Conservation (phyloP, 2,329 filamentous ascomycete genomes). For the Aspergillus alliaceus region DNA sequence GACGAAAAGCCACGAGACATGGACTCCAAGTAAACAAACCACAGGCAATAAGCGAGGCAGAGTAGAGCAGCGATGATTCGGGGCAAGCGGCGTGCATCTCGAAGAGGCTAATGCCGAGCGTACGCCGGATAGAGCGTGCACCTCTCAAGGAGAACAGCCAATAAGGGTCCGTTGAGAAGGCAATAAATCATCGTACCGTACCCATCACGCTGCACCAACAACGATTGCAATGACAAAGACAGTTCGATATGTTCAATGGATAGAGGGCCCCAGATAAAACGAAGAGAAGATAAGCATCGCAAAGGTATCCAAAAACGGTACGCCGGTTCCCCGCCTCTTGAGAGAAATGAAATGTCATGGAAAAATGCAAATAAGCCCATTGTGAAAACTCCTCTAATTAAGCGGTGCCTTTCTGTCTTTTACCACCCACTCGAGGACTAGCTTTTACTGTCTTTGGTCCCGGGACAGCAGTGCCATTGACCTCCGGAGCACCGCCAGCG, state of each 20-base stretch:
- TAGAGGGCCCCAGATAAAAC: slow-evolving; percentile 7
- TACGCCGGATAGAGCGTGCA: too few species aligned
- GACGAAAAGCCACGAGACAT: slow-evolving; percentile 9
- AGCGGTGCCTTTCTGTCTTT: slow-evolving; percentile 47
- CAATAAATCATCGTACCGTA: background rate
- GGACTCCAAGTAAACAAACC: slow-evolving; percentile 7
- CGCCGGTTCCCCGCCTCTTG: slow-evolving; percentile 29
- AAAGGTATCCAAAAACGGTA: slow-evolving; percentile 29
- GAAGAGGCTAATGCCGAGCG: background rate
- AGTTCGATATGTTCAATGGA: slow-evolving; percentile 25
- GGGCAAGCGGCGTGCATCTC: background rate
- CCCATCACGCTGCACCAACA: slow-evolving; percentile 11
- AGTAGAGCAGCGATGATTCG: background rate
- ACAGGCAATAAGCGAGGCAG: background rate
- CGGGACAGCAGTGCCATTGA: slow-evolving; percentile 47
- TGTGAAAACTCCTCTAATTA: slow-evolving; percentile 22
- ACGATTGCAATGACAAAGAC: slow-evolving; percentile 15
- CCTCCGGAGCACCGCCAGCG: slow-evolving; percentile 42
- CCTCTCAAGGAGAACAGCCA: slow-evolving; percentile 4
- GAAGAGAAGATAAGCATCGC: slow-evolving; percentile 20
- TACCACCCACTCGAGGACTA: slow-evolving; percentile 47
- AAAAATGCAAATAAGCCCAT: slow-evolving; percentile 1
- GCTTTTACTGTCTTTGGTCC: slow-evolving; percentile 46
- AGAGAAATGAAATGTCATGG: slow-evolving; percentile 15
- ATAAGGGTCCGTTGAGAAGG: background rate